Evolutionary conservation across 768 basidiomycete genomes (phyloP), one percentile per base, ranked within the genome.

Genomic region (Pisolithus tinctorius): DNA sequence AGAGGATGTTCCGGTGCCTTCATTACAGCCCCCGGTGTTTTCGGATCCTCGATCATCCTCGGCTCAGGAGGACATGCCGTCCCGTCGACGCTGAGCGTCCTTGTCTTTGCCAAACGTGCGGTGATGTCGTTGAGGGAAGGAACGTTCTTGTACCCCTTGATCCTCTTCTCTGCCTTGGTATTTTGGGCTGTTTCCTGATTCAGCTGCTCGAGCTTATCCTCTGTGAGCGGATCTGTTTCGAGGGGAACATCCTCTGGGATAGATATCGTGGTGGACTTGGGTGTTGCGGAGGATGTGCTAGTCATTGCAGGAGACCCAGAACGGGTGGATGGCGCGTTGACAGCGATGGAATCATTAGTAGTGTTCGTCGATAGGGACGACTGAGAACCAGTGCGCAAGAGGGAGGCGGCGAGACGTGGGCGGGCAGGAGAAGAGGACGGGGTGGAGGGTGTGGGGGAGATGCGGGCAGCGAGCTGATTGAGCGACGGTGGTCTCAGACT

Each of bases 81-180:
- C 14, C 86, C 76, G 48, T 79, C 77, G 42, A 77, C 56, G 55
- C 72, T 75, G 47, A 90, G 74, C 34, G 81, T 74, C 48, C 84
- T 74, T 27, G 84, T 74, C 69, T 86, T 86, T 48, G 82, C 86
- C 52, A 91, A 70, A 36, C 86, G 80, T 30, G 84, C 85, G 1
- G 89, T 87, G 71, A 93, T 92, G 27, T 86, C 87, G 62, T 91
- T 88, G 49, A 93, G 78, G 55, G 80, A 82, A 13, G 90, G 90
- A 41, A 92, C 86, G 61, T 90, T 91, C 82, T 90, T 92, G 70
- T 89, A 92, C 23, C 89, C 89, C 36, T 70, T 68, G 49, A 71
- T 60, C 66, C 74, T 78, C 56, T 65, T 68, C 65, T 70, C 69
- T 27, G 30, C 40, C 41, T 60, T 63, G 25, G 62, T 51, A 20